phyloP scores from a whole-genome alignment of 2,329 filamentous ascomycete species.

The Pestalotiopsis sp. region DNA sequence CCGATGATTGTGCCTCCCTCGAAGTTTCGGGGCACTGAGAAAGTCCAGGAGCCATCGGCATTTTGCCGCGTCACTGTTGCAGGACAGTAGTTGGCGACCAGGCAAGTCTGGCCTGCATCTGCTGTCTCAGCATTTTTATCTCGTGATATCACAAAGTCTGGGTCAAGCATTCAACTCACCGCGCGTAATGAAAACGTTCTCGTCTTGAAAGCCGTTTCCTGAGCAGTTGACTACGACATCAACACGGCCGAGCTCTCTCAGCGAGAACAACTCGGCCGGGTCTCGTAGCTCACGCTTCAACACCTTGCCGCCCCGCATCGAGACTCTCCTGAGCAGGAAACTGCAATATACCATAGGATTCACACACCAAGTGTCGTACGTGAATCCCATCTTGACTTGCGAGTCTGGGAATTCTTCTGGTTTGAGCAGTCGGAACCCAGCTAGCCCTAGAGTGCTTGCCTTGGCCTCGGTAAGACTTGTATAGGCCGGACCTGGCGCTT shows the following conservation, averaged over 20 bases:
- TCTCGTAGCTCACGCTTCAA: conserved; percentile 35
- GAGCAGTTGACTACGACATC: conserved; percentile 45
- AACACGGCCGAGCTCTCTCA: conserved; percentile 26
- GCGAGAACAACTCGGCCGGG: conserved; percentile 38
- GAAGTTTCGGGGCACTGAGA: conserved; percentile 61
- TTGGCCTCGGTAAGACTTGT: conserved; percentile 30
- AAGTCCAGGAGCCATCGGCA: conserved; percentile 62
- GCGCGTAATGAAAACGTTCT: conserved; percentile 42
- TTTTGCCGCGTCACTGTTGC: conserved; percentile 58
- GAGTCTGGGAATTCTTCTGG: conserved; percentile 39
- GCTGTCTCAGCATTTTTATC: neutral
- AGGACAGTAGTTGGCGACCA: conserved; percentile 36
- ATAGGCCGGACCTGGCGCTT: conserved; percentile 43
- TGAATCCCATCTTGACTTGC: conserved; percentile 44
- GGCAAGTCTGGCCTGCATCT: conserved; percentile 43
- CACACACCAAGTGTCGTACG: conserved; percentile 56
- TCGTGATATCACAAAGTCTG: neutral
- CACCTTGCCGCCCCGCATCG: conserved; percentile 35
- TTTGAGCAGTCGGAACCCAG: conserved; percentile 38
- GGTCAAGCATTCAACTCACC: conserved; percentile 25
- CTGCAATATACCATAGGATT: conserved; percentile 55
- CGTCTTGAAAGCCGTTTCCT: conserved; percentile 44
- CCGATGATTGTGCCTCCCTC: conserved; percentile 66
- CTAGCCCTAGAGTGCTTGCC: conserved; percentile 32
- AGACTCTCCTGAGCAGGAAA: conserved; percentile 44